Conservation (phyloP, 176 grass and related monocot genomes). For the Musa itinerans region DNA sequence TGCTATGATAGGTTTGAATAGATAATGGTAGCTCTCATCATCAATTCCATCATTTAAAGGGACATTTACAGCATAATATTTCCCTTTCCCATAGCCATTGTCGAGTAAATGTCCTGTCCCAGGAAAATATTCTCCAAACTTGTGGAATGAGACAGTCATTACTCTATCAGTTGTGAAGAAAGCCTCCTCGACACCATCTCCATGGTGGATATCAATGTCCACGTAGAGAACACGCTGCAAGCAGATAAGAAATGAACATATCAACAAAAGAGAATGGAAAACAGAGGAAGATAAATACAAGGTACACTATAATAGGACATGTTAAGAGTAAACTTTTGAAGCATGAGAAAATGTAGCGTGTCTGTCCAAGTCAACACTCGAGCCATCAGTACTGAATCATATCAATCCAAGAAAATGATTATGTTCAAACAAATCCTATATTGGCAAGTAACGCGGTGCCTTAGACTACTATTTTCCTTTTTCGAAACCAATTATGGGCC, state of each 20-base stretch:
- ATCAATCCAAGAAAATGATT: too few relatives aligned
- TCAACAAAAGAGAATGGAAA: not conserved
- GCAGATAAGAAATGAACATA: not conserved
- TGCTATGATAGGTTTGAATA: slow-evolving; percentile 5
- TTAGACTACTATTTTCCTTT: too few relatives aligned
- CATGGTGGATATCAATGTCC: not conserved
- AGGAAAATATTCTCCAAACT: not conserved
- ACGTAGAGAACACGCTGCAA: not conserved
- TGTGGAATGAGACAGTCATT: not conserved
- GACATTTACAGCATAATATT: slow-evolving; percentile 4
- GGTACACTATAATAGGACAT: too few relatives aligned
- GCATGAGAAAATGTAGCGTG: too few relatives aligned
- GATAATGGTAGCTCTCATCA: not conserved
- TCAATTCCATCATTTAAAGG: not conserved
- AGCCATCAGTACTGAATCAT: too few relatives aligned
- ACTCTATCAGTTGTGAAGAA: not conserved
- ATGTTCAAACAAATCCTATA: too few relatives aligned
- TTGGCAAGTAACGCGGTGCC: too few relatives aligned
- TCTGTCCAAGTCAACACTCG: too few relatives aligned
- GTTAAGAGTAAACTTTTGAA: too few relatives aligned
- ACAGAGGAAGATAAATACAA: not conserved
- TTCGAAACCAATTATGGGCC: too few relatives aligned
- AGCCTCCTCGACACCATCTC: not conserved
- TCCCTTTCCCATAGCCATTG: not conserved
- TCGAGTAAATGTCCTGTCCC: not conserved